Evolutionary conservation across 148 eudicot genomes (phyloP).

Genomic region (Diospyros kaki): DNA sequence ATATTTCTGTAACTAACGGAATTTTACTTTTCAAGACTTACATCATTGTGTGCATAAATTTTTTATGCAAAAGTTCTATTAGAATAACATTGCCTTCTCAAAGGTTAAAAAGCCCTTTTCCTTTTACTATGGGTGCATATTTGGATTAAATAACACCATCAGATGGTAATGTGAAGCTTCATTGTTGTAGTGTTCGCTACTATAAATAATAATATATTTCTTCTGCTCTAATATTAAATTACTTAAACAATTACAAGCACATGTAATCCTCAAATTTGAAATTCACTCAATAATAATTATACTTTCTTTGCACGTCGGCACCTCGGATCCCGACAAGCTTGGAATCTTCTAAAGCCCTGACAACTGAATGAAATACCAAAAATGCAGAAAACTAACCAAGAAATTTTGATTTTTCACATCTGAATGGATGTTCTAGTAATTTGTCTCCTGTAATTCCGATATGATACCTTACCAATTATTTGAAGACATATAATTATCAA

Average conservation of each 20-base stretch:
- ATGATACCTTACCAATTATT: not conserved
- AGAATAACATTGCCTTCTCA: no score
- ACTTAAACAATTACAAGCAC: not conserved
- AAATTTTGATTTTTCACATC: not conserved
- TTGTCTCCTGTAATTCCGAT: not conserved
- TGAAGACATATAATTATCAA: not conserved
- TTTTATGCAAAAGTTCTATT: no score
- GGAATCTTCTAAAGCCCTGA: constrained; percentile 7
- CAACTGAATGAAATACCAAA: constrained; percentile 5
- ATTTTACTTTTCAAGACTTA: no score
- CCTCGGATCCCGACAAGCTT: not conserved
- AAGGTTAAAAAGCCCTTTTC: no score
- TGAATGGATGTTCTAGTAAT: not conserved
- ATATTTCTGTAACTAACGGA: no score
- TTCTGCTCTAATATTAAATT: not conserved
- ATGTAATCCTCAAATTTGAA: constrained; percentile 6
- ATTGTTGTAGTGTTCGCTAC: not conserved
- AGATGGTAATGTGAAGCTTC: not conserved
- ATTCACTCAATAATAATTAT: not conserved
- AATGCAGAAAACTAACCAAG: not conserved
- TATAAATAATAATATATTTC: not conserved
- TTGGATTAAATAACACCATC: not conserved
- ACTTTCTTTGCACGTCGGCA: not conserved
- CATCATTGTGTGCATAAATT: no score
- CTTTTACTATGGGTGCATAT: not conserved